Evolutionary conservation across 176 grass and related monocot species (phyloP).

Genomic region (Thinopyrum elongatum): DNA sequence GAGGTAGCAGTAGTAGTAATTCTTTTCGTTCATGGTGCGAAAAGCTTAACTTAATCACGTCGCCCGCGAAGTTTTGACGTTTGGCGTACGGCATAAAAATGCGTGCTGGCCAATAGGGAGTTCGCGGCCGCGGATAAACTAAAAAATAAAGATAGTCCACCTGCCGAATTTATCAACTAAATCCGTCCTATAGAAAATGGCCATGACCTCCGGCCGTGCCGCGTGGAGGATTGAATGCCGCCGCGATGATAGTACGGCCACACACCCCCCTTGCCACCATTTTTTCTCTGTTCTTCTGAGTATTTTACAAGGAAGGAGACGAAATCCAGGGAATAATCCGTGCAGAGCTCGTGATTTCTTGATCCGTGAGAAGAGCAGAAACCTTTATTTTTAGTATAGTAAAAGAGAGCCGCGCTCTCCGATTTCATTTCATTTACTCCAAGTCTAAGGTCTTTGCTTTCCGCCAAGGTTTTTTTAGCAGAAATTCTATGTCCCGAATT

Average conservation of each 20-base stretch:
- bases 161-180: background rate
- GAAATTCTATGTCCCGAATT: too few species aligned
- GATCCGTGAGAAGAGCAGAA: background rate
- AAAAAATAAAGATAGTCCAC: too few species aligned
- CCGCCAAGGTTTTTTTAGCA: too few species aligned
- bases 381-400: too few species aligned
- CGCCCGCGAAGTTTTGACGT: slow-evolving; percentile 15
- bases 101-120: background rate
- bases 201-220: slow-evolving; percentile 13
- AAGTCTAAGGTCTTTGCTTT: too few species aligned
- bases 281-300: background rate
- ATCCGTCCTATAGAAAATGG: background rate
- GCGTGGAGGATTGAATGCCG: slow-evolving; percentile 41
- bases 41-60: background rate
- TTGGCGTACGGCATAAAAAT: background rate
- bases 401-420: too few species aligned
- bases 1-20: background rate
- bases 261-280: background rate
- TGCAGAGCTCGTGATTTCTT: slow-evolving; percentile 26
- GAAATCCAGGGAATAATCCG: slow-evolving; percentile 33
- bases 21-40: background rate
- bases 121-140: background rate
- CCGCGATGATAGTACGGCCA: slow-evolving; percentile 16
- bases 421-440: too few species aligned
- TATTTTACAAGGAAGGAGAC: slow-evolving; percentile 16